phyloP scores from a whole-genome alignment of 305 asterid genomes.

The Fraxinus velutina region DNA sequence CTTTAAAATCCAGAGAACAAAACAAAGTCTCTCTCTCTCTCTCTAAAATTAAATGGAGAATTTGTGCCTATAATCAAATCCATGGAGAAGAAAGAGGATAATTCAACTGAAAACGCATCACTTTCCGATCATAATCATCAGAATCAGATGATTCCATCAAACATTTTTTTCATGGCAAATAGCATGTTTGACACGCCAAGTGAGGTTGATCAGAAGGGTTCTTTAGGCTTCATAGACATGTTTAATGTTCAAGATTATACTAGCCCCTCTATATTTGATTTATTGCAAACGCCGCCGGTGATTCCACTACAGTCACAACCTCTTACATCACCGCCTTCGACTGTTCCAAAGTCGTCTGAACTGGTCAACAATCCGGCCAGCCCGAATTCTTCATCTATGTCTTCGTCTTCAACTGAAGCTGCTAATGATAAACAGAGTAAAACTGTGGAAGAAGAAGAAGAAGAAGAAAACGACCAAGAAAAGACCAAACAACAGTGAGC shows the following conservation, averaged over 20 bases:
- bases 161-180: constrained; percentile 12
- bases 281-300: constrained; percentile 30
- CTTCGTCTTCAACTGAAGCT: constrained; percentile 66
- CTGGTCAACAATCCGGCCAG: constrained; percentile 55
- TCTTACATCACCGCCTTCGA: constrained; percentile 9
- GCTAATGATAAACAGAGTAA: constrained; percentile 26
- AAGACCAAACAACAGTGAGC: constrained; percentile 50
- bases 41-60: constrained; percentile 36
- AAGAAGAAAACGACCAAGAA: constrained; percentile 32
- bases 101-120: constrained; percentile 15
- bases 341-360: constrained; percentile 41
- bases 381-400: constrained; percentile 62
- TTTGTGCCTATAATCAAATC: constrained; percentile 31
- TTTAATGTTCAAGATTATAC: constrained; percentile 38
- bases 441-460: constrained; percentile 21
- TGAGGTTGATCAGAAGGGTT: constrained; percentile 21
- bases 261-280: constrained; percentile 41
- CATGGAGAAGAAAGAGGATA: constrained; percentile 38
- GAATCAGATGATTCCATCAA: constrained; percentile 30
- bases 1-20: constrained; percentile 14
- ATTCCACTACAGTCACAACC: neutral
- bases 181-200: neutral
- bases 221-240: constrained; percentile 42
- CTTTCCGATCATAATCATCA: constrained; percentile 37
- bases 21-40: constrained; percentile 5